Evolutionary conservation across 2,329 filamentous ascomycete species (phyloP), one percentile per base, ranked within the genome.

Genomic region (Aspergillus nomiae): DNA sequence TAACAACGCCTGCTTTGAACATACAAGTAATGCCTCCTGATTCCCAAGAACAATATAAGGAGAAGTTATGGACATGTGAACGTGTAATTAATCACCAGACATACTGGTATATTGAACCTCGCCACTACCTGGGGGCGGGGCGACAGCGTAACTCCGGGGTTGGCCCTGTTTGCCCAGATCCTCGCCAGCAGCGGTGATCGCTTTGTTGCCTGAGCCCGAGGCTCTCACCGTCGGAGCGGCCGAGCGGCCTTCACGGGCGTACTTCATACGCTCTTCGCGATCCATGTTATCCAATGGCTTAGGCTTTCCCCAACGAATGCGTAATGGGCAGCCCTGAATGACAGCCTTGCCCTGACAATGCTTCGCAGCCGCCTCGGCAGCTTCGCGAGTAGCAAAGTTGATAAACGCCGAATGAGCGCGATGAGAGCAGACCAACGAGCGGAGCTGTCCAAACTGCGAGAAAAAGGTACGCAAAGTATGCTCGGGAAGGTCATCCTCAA

Each of bases 341-440:
- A 98, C 87, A 0, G 93, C 92, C 65, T 90, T 91, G 7, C 96
- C 95, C 76, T 97, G 90, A 70, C 92, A 94, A 24, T 91, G 87
- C 38, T 88, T 87, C 0, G 95, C 92, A 0, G 96, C 96, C 63
- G 86, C 89, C 79, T 99, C 95, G 0, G 96, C 95, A 1, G 87
- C 90, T 65, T 92, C 88, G 62, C 95, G 87, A 3, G 90, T 92
- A 70, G 93, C 89, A 76, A 92, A 99, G 80, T 99, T 99, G 80
- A 99, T 84, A 74, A 98, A 99, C 1, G 95, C 95, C 77, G 94
- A 98, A 74, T 98, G 95, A 19, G 94, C 94, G 82, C 96, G 93
- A 80, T 99, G 95, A 8, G 94, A 97, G 78, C 95, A 98, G 43
- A 99, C 90, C 19, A 99, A 82, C 30, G 93, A 97, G 71, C 95